These are phyloP conservation scores for Magnusiomyces clavatus DNA, from an alignment of 1,139 yeast species.

Conservation along the genomic window DNA sequence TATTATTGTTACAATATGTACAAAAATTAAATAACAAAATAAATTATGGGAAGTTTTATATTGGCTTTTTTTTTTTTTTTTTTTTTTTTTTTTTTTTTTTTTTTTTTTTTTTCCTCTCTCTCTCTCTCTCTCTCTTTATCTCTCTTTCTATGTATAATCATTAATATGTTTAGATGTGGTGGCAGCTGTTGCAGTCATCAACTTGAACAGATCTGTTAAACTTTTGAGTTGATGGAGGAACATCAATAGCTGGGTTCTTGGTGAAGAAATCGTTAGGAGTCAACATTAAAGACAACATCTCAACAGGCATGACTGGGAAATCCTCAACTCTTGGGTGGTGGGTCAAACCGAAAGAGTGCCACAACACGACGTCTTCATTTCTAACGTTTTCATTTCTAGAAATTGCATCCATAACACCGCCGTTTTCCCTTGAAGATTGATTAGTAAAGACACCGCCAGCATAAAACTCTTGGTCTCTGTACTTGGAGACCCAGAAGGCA, in stretches of 20 bases:
- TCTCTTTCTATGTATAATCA: background rate
- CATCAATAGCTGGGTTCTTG: slow-evolving; percentile 74
- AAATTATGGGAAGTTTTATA: too few species aligned
- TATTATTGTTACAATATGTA: too few species aligned
- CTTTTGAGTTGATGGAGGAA: slow-evolving; percentile 63
- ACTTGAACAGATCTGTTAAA: slow-evolving; percentile 63
- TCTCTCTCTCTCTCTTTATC: too few species aligned
- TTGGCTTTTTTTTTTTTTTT: too few species aligned
- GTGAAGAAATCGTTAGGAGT: slow-evolving; percentile 75
- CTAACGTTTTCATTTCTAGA: slow-evolving; percentile 64
- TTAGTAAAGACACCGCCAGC: slow-evolving; percentile 80
- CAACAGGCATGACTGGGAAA: slow-evolving; percentile 92
- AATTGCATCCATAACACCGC: slow-evolving; percentile 55
- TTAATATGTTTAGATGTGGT: slow-evolving; percentile 23
- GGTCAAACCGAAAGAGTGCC: slow-evolving; percentile 84
- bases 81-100: too few species aligned
- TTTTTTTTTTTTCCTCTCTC: background rate
- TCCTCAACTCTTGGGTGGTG: slow-evolving; percentile 86
- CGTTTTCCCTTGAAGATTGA: slow-evolving; percentile 58
- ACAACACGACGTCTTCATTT: slow-evolving; percentile 72
- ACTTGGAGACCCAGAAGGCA: slow-evolving; percentile 71
- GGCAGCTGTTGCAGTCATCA: slow-evolving; percentile 31
- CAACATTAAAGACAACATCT: slow-evolving; percentile 59
- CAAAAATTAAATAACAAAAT: too few species aligned
- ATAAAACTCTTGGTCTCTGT: slow-evolving; percentile 56